Evolutionary conservation across 1,284 basidiomycete species (phyloP), one percentile per base, ranked within the genome.

Genomic region (Ceratobasidium sp.): DNA sequence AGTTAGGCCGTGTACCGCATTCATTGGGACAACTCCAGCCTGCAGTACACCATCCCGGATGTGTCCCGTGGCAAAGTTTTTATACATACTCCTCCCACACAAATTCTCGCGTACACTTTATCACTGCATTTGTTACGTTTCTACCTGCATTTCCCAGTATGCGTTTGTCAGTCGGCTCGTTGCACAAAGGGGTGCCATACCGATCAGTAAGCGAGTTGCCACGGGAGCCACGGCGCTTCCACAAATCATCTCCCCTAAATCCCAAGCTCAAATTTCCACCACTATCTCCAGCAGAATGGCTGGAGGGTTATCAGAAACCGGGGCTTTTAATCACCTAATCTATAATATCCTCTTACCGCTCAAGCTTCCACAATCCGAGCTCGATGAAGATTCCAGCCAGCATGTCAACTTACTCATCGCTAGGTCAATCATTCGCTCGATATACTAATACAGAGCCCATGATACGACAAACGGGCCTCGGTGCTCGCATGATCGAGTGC

Each of bases 331-430:
- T 22, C 20, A 54, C 17, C 8, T 43, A 8, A 38, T 31, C 0
- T 53, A 65, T 43, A 49, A 65, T 54, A 49, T 67, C 8, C 54
- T 67, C 31, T 10, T 67, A 32, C 62, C 62, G 15, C 62, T 49
- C 10, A 3, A 54, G 12, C 20, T 67, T 10, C 62, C 62, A 1
- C 62, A 67, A 25, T n/a, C 53, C 42, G 62, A 47, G 1, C 40
- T 40, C 13, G 5, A 10, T 8, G 50, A 13, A 67, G 10, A 35
- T 22, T 10, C 35, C 22, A n/a, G 34, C 52, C 40, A 34, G 52
- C 17, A 47, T 13, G 6, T 38, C 20, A 20, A 17, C 17, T 40
- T 40, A 17, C 8, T 8, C 7, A 40, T 40, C 17, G 7, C 17
- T 7, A 40, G 38, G 8, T 40, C 38, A 17, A 17, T 40, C 8